These are phyloP conservation scores for Penicillium sp. DNA, from an alignment of 2,329 filamentous ascomycete species.

Conservation along the genomic window DNA sequence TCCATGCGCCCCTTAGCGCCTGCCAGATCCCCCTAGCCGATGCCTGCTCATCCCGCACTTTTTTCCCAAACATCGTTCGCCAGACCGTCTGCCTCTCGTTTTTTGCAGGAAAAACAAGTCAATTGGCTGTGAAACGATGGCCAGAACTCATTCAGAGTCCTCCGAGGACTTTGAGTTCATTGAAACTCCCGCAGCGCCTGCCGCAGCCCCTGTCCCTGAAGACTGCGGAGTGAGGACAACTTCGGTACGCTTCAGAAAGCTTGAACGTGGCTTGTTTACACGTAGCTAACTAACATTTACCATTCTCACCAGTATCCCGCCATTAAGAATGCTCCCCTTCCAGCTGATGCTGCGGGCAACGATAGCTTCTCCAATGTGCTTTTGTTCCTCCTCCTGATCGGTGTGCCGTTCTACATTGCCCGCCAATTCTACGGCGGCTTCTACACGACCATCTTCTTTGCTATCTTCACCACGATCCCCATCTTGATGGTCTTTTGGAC, in stretches of 20 bases:
- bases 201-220: constrained; percentile 47
- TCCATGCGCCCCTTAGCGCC: neutral
- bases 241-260: constrained; percentile 44
- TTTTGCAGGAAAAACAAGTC: constrained; percentile 17
- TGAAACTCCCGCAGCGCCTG: constrained; percentile 57
- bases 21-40: neutral
- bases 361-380: constrained; percentile 83
- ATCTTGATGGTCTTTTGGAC: constrained; percentile 81
- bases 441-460: constrained; percentile 85
- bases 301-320: constrained; percentile 63
- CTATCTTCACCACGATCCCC: constrained; percentile 71
- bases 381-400: constrained; percentile 65
- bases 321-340: constrained; percentile 92
- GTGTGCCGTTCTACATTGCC: constrained; percentile 74
- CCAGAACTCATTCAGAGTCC: constrained; percentile 43
- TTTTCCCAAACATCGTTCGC: constrained; percentile 9
- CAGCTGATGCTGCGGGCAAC: constrained; percentile 78
- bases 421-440: constrained; percentile 81
- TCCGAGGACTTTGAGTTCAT: constrained; percentile 51
- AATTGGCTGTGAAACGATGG: constrained; percentile 31
- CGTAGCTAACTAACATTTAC: neutral
- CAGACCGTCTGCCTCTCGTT: constrained; percentile 23
- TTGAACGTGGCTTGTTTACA: constrained; percentile 8
- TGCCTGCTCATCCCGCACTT: constrained; percentile 11
- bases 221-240: constrained; percentile 61